A percentile compares a stretch with the other conserved stretches of the same genome.
These are phyloP conservation scores for Cryptosporidium parvum DNA, from an alignment of 169 alveolate genomes.

Conservation along the genomic window DNA sequence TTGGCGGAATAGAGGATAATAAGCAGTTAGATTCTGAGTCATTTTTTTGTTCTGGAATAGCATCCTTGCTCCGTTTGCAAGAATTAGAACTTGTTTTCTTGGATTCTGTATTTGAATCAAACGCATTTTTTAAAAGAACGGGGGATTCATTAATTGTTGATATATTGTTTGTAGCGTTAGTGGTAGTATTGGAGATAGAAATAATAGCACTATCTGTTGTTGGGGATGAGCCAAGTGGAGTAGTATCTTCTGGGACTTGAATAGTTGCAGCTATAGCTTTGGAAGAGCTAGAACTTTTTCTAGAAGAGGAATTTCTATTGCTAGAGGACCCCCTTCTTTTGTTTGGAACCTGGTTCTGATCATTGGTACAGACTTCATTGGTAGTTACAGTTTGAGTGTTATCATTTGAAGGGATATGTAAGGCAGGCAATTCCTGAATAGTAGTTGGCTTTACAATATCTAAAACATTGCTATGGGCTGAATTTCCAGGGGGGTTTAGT, in stretches of 20 bases:
- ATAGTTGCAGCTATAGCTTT: not conserved
- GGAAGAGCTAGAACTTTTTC: not conserved
- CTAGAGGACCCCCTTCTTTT: not conserved
- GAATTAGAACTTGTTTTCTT: not conserved
- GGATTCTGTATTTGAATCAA: not conserved
- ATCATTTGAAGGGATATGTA: not conserved
- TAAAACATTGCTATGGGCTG: not conserved
- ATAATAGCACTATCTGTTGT: not conserved
- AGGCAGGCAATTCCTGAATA: not conserved
- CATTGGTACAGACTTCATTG: not conserved
- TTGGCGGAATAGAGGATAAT: not conserved
- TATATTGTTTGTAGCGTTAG: not conserved
- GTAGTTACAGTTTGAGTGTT: not conserved
- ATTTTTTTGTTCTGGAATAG: not conserved
- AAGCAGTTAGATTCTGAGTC: not conserved
- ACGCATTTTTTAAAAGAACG: not conserved
- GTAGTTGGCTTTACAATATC: not conserved
- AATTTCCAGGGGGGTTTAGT: not conserved
- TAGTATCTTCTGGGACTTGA: not conserved
- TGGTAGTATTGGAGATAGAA: not conserved
- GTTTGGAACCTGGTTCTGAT: not conserved
- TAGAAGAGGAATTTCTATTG: not conserved
- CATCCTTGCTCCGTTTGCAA: not conserved
- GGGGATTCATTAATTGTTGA: not conserved
- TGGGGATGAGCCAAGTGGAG: not conserved